Evolutionary conservation across 2,329 filamentous ascomycete species (phyloP).

Genomic region (Thermomyces lanuginosus): DNA sequence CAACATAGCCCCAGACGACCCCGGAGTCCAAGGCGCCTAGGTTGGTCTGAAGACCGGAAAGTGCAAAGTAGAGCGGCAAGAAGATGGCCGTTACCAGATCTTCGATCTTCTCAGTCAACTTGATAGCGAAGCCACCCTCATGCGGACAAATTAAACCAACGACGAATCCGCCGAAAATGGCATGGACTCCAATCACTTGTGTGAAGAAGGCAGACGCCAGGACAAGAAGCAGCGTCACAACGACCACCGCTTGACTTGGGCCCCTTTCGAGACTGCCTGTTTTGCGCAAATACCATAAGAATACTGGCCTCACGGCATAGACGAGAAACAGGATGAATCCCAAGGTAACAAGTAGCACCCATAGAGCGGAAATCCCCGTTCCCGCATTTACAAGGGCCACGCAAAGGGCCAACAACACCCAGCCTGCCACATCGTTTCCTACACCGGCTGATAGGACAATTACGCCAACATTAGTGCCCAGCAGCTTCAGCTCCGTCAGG

Average conservation of each 20-base stretch:
- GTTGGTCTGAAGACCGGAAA: constrained; percentile 79
- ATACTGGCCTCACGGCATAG: constrained; percentile 54
- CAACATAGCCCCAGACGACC: constrained; percentile 75
- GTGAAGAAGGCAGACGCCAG: constrained; percentile 75
- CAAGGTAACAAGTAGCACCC: constrained; percentile 58
- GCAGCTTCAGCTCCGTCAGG: constrained; percentile 73
- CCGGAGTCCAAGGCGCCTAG: constrained; percentile 68
- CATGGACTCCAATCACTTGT: constrained; percentile 76
- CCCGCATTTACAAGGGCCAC: constrained; percentile 84
- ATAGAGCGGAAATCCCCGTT: constrained; percentile 66
- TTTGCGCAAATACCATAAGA: constrained; percentile 56
- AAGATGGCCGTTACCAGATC: constrained; percentile 75
- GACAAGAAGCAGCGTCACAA: constrained; percentile 63
- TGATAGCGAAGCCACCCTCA: constrained; percentile 78
- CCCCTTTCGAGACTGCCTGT: constrained; percentile 72
- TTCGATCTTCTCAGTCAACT: constrained; percentile 84
- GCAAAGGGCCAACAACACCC: constrained; percentile 83
- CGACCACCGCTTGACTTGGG: constrained; percentile 69
- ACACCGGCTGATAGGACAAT: constrained; percentile 83
- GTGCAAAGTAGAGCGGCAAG: constrained; percentile 79
- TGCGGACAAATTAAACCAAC: constrained; percentile 81
- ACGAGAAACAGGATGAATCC: constrained; percentile 64
- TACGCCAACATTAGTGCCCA: constrained; percentile 67
- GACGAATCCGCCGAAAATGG: constrained; percentile 87
- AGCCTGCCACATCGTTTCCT: constrained; percentile 79